Base-by-base conservation (phyloP, 2,329 filamentous ascomycete species). In the Aspergillus piperis region DNA sequence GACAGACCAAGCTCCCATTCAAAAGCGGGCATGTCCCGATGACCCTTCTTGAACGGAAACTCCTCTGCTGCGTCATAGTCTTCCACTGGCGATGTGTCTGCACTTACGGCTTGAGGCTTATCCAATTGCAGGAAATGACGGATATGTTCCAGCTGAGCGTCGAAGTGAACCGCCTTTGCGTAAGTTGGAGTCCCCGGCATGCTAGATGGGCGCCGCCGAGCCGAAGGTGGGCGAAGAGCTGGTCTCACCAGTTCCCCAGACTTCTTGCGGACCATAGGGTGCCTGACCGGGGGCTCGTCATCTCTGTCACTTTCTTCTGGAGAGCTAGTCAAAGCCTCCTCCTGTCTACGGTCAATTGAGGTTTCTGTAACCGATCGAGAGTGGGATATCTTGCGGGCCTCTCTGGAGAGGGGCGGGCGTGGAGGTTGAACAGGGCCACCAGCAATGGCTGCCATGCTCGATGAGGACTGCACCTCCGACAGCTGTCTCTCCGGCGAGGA, bases 141-240 rank as follows among this genome's bases (percentile, higher is more conserved):
- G 41, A 98, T 94, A 69, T 98, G 94, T 78, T 98, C 95, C 41
- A 98, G 86, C 72, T 96, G 91, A 25, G 94, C 91, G 77, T 98
- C 95, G 73, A 99, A 99, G 77, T 99, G 95, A n/a, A 99, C 95
- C 11, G 91, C 92, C 77, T 99, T 99, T 67, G 90, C 90, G 73
- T 94, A 98, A 8, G 94, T 95, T 0, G 95, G 95, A 0, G 95
- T 99, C 57, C 95, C 95, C 8, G 95, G 95, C 91, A 98, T 96
- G 80, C 94, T 98, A 3, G 91, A 96, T 0, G 94, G 94, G 60
- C 95, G 86, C 65, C 91, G 85, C 65, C 86, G 85, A n/a, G 80
- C 75, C 13, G 90, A 90, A 11, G 91, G 83, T 41, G 89, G 87
- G 54, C 95, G 88, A 54, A 99, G 84, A 19, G 95, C 95, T 11